Percentiles rank a stretch among this genome's conserved stretches.
phyloP scores from a whole-genome alignment of 2,329 filamentous ascomycete genomes.

The Neoarthrinium moseri region DNA sequence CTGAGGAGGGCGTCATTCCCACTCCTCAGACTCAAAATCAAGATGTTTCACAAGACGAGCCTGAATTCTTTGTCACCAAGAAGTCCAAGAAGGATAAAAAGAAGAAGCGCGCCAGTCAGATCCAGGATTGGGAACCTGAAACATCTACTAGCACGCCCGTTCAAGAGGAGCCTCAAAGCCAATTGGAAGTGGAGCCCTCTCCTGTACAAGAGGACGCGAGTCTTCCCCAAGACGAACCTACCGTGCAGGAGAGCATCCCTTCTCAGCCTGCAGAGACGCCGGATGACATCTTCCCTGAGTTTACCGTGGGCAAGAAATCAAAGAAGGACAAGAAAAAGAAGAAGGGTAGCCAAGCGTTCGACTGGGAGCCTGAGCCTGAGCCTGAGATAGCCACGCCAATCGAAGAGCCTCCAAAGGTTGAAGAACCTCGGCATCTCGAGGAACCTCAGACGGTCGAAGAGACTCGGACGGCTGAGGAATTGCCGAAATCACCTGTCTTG shows the following conservation, averaged over 20 bases:
- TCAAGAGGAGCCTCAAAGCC: no score
- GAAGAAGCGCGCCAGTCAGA: slow-evolving; percentile 20
- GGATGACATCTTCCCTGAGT: slow-evolving; percentile 10
- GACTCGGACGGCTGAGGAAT: no score
- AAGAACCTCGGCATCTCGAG: no score
- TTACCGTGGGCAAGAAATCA: slow-evolving; percentile 25
- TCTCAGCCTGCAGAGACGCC: no score
- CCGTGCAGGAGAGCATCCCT: no score
- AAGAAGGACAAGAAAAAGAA: slow-evolving; percentile 28
- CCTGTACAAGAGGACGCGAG: not conserved
- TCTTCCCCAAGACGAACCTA: no score
- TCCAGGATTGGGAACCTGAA: slow-evolving; percentile 10
- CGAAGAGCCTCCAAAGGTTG: no score
- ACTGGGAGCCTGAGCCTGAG: slow-evolving; percentile 6
- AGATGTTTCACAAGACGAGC: slow-evolving; percentile 8
- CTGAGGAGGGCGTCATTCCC: not conserved
- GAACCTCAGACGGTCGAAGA: no score
- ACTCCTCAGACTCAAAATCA: not conserved
- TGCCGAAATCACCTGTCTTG: no score
- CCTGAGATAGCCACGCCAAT: not conserved
- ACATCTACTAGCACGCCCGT: slow-evolving; percentile 8
- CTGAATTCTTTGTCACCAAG: slow-evolving; percentile 17
- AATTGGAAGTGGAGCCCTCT: not conserved
- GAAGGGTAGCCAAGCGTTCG: slow-evolving; percentile 16
- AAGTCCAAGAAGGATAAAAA: slow-evolving; percentile 28